Conservation (phyloP, 2,329 filamentous ascomycete species). For the Arthrobotrys pseudoclavata region DNA sequence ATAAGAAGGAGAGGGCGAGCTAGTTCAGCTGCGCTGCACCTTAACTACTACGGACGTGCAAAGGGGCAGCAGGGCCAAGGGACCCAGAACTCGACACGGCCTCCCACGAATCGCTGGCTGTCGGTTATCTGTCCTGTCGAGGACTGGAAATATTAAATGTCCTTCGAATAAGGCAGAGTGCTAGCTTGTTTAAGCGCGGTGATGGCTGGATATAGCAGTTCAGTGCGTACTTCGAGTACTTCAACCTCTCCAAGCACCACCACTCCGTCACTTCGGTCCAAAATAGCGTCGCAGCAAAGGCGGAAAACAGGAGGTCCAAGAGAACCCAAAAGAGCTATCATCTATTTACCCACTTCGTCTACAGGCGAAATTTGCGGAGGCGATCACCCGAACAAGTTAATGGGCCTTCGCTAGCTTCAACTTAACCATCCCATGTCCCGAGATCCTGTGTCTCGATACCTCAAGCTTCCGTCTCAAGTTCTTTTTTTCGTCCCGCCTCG, state of each 20-base stretch:
- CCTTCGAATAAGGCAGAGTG: conserved; percentile 30
- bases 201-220: conserved; percentile 57
- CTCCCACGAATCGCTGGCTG: conserved; percentile 52
- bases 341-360: conserved; percentile 23
- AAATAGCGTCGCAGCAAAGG: conserved; percentile 27
- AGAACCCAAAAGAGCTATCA: conserved; percentile 18
- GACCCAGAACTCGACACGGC: conserved; percentile 46
- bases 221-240: conserved; percentile 46
- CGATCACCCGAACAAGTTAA: conserved; percentile 37
- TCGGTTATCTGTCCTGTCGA: conserved; percentile 59
- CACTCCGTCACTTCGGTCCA: conserved; percentile 17
- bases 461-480: conserved; percentile 34
- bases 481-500: conserved; percentile 46
- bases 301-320: conserved; percentile 57
- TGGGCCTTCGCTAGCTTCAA: conserved; percentile 34
- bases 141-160: conserved; percentile 35
- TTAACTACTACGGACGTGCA: no score
- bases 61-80: conserved; percentile 27
- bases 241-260: conserved; percentile 32
- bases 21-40: conserved; percentile 17
- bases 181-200: conserved; percentile 56
- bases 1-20: conserved; percentile 24
- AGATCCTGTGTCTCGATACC: conserved; percentile 21
- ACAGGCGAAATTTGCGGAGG: conserved; percentile 34
- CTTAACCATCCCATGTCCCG: conserved; percentile 28